Evolutionary conservation across 768 basidiomycete genomes (phyloP).

Genomic region (Boletus eberwhitei): DNA sequence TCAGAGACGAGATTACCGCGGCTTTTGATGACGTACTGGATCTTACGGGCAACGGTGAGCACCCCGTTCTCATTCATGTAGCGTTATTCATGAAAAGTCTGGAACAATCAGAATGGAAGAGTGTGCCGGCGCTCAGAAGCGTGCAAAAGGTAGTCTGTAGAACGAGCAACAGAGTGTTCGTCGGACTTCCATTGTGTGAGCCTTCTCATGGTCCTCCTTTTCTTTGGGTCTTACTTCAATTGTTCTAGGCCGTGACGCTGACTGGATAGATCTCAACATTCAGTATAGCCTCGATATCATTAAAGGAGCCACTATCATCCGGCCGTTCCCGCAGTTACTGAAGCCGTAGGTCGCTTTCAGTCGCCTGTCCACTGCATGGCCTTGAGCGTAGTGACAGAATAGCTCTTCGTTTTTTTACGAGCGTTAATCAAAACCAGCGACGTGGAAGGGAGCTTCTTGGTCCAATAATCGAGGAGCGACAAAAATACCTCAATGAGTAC

Average conservation of each 20-base stretch:
- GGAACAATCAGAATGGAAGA: conserved; percentile 39
- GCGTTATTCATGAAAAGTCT: too few species aligned
- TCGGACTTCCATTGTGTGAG: conserved; percentile 47
- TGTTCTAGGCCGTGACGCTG: conserved; percentile 36
- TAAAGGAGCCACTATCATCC: conserved; percentile 16
- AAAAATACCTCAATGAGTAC: conserved; percentile 15
- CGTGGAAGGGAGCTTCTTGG: conserved; percentile 18
- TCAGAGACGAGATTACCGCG: conserved; percentile 41
- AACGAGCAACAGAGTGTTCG: conserved; percentile 44
- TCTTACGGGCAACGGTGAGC: conserved; percentile 13
- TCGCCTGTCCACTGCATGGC: not conserved
- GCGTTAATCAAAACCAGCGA: not conserved
- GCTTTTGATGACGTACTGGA: conserved; percentile 40
- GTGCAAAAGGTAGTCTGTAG: conserved; percentile 21
- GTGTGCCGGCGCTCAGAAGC: conserved; percentile 23
- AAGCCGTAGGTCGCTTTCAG: not conserved
- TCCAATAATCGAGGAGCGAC: conserved; percentile 32
- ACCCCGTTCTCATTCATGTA: not conserved
- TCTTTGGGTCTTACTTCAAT: conserved; percentile 2
- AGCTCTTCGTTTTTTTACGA: conserved; percentile 9
- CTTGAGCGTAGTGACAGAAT: not conserved
- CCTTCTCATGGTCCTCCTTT: not conserved
- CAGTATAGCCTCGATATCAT: conserved; percentile 29
- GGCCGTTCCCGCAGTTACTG: conserved; percentile 27
- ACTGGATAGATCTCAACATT: conserved; percentile 33